phyloP scores from a whole-genome alignment of 2,329 filamentous ascomycete genomes.

The Huntiella decipiens region DNA sequence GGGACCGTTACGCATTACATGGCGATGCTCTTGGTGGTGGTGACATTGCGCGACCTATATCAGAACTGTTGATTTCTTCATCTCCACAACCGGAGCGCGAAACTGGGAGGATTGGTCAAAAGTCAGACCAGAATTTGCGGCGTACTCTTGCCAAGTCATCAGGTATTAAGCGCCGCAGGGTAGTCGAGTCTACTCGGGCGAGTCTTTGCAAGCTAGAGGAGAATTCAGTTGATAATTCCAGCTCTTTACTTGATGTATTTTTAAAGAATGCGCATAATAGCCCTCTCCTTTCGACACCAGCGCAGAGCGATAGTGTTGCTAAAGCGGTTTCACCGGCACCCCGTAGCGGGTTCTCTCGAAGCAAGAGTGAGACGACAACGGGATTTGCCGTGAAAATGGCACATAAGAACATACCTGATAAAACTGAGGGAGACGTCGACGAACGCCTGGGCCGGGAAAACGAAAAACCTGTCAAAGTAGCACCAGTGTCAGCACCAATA shows the following conservation, averaged over 20 bases:
- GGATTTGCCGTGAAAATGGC: not conserved
- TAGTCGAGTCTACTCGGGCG: slow-evolving; percentile 4
- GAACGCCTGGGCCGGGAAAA: not conserved
- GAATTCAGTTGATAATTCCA: not conserved
- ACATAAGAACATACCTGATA: not conserved
- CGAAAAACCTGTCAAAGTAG: not conserved
- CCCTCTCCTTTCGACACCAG: not conserved
- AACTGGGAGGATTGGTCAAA: not conserved
- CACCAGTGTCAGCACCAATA: not conserved
- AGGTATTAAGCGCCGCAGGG: slow-evolving; percentile 6
- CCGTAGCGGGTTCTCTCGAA: slow-evolving; percentile 2
- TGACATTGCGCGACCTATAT: slow-evolving; percentile 5
- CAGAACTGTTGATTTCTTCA: slow-evolving; percentile 27
- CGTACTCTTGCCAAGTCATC: slow-evolving; percentile 7
- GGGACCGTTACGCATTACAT: slow-evolving; percentile 51
- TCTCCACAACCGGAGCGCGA: slow-evolving; percentile 42
- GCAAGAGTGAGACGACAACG: slow-evolving; percentile 6
- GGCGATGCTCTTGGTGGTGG: slow-evolving; percentile 16
- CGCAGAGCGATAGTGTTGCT: not conserved
- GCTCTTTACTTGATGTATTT: slow-evolving; percentile 10
- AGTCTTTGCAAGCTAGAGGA: slow-evolving; percentile 6
- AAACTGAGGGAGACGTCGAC: not conserved
- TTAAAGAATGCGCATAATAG: slow-evolving; percentile 7
- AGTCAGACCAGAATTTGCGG: slow-evolving; percentile 5
- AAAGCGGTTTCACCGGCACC: not conserved